Base-by-base conservation (phyloP, 2,329 filamentous ascomycete species). In the Penicillium sp. region DNA sequence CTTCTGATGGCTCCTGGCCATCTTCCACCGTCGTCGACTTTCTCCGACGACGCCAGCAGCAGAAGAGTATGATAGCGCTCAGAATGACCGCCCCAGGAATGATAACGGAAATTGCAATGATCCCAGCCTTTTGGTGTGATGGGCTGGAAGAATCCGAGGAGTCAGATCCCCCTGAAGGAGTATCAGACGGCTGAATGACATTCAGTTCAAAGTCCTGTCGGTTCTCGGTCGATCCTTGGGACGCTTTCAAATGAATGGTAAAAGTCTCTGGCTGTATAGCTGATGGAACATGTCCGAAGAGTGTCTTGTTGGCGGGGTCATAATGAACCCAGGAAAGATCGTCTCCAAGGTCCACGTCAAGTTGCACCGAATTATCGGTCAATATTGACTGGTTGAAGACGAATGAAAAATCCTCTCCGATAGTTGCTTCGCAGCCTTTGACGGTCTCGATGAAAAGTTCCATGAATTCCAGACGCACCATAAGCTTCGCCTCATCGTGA, bases 401-500 rank as follows among this genome's bases (percentile, higher is more conserved):
- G 59, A 83, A 82, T 25, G 71, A 74, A 58, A 87, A 84, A 7
- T 75, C 69, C 55, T 82, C 63, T 5, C 85, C 85, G 37, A 81
- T 74, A 2, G 79, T 81, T 6, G 81, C 80, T 63, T 82, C 80
- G 49, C 85, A 71, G 6, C 73, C 77, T 6, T 76, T 76, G 52
- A 85, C 73, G 1, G 76, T 75, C 2, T 76, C 75, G 3, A 66
- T 68, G 64, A 84, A 82, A 10, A 84, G 72, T 16, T 78, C 73
- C 13, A 75, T 73, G 33, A 82, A 73, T 28, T 77, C 67, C 11
- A 86, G 65, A 28, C 75, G 73, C 28, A 91, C 71, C 0, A 84
- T 85, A 14, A 87, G 79, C 52, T 83, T 85, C 6, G 90, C 83
- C 4, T 76, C 77, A 70, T 91, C 84, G 6, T 81, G 82, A 63